Conservation (phyloP, 768 basidiomycete species). For the Cystofilobasidium macerans region DNA sequence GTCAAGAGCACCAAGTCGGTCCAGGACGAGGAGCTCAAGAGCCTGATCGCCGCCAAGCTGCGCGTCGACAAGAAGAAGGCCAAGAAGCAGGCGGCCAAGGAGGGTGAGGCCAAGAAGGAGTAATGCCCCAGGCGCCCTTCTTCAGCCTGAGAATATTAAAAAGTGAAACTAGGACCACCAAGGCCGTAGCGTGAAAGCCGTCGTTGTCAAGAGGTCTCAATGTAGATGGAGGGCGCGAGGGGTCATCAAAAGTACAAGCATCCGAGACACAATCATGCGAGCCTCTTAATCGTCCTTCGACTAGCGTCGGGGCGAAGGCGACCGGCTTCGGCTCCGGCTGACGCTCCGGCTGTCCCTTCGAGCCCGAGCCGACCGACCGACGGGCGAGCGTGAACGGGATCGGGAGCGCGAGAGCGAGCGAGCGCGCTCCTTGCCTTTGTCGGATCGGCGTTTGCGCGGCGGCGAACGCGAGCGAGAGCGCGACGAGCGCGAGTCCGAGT, state of each 20-base stretch:
- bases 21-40: constrained; percentile 75
- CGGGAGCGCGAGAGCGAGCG: neutral
- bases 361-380: neutral
- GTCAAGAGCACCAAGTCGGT: constrained; percentile 82
- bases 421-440: neutral
- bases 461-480: neutral
- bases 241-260: too few relatives aligned
- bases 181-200: too few relatives aligned
- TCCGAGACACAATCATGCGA: too few relatives aligned
- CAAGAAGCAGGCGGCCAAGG: constrained; percentile 66
- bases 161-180: neutral
- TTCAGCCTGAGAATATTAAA: neutral
- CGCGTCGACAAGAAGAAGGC: constrained; percentile 85
- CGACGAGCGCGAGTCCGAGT: constrained; percentile 43
- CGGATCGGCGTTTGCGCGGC: neutral
- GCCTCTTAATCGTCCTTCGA: too few relatives aligned
- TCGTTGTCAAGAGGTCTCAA: too few relatives aligned
- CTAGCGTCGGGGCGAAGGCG: too few relatives aligned
- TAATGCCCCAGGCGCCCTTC: too few relatives aligned
- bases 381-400: neutral
- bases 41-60: constrained; percentile 61
- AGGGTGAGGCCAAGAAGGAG: constrained; percentile 32
- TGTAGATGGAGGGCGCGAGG: too few relatives aligned
- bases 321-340: neutral
- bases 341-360: neutral